Conservation (phyloP, 345 rosid genomes). For the Tarenaya hassleriana region DNA sequence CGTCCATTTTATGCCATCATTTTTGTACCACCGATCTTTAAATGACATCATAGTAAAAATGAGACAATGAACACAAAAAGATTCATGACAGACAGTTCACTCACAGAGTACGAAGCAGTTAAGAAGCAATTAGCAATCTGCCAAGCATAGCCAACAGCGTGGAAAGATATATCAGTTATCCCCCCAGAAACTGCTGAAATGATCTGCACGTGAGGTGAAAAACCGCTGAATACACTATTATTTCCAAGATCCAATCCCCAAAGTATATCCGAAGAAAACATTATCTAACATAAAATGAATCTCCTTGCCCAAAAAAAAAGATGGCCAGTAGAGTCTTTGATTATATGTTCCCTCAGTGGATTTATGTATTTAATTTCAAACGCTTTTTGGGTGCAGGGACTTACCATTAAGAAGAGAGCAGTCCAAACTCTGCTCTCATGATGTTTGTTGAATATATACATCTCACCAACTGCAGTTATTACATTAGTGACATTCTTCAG, state of each 20-base stretch:
- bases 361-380: not conserved
- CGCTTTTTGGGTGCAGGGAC: slow-evolving; percentile 12
- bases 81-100: slow-evolving; percentile 22
- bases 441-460: slow-evolving; percentile 85
- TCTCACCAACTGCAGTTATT: slow-evolving; percentile 92
- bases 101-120: slow-evolving; percentile 94
- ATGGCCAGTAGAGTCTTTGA: no score
- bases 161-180: slow-evolving; percentile 82
- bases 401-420: slow-evolving; percentile 96
- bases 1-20: not conserved
- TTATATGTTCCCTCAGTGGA: no score
- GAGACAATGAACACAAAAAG: not conserved
- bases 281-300: no score
- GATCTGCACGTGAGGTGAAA: slow-evolving; percentile 42
- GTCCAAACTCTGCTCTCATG: slow-evolving; percentile 94
- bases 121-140: slow-evolving; percentile 83
- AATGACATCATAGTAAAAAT: slow-evolving; percentile 2
- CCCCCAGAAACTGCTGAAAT: slow-evolving; percentile 97
- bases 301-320: no score
- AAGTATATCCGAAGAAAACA: not conserved
- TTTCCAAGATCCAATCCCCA: not conserved
- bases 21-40: slow-evolving; percentile 7
- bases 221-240: not conserved
- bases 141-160: slow-evolving; percentile 92
- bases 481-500: slow-evolving; percentile 98